Evolutionary conservation across 1,284 basidiomycete genomes (phyloP).

Genomic region (Cutaneotrichosporon dermatis): DNA sequence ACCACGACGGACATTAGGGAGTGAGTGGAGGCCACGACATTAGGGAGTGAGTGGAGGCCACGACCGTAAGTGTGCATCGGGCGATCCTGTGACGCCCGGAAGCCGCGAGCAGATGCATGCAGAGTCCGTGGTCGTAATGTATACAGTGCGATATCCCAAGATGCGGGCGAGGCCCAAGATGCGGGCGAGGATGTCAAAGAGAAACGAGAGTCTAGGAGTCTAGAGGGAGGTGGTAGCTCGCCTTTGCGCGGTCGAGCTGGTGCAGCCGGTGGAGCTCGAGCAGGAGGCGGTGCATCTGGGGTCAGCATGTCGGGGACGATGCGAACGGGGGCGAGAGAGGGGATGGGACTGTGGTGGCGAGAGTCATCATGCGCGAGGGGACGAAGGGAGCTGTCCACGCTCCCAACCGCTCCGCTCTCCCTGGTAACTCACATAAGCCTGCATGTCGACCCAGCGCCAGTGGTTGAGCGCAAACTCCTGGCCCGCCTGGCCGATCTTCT

Average conservation of each 20-base stretch:
- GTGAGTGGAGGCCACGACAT: no score
- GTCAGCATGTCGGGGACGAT: background rate
- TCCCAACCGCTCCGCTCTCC: no score
- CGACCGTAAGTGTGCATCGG: no score
- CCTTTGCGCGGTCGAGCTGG: slow-evolving; percentile 36
- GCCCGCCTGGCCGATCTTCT: slow-evolving; percentile 51
- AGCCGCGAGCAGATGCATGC: no score
- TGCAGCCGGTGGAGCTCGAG: slow-evolving; percentile 43
- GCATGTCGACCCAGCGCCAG: slow-evolving; percentile 53
- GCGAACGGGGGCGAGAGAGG: no score
- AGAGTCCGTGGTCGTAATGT: background rate
- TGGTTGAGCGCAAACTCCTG: slow-evolving; percentile 49
- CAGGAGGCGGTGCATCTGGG: slow-evolving; percentile 45
- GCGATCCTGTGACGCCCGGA: background rate
- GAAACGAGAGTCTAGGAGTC: background rate
- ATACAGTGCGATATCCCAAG: background rate
- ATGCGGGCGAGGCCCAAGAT: no score
- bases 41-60: no score
- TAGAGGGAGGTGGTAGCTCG: slow-evolving; percentile 17
- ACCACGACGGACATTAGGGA: no score
- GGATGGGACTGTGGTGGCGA: no score
- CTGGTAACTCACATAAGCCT: slow-evolving; percentile 46
- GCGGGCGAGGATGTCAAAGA: background rate
- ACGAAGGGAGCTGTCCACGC: no score
- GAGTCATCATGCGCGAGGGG: no score